These are phyloP conservation scores for Crinitomyces ghanaensis DNA, from an alignment of 805 yeast genomes.

Conservation along the genomic window DNA sequence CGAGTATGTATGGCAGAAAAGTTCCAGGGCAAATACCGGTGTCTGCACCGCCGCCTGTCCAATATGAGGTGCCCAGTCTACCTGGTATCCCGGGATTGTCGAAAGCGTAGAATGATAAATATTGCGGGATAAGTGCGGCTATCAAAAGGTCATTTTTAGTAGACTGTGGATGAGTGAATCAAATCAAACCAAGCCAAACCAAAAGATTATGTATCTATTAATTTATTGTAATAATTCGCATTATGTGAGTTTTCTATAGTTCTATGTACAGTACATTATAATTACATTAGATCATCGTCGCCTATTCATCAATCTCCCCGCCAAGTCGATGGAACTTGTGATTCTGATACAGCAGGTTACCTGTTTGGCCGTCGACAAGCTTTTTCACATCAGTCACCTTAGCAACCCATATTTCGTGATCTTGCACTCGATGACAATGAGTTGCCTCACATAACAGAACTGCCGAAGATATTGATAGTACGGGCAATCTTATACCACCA, in stretches of 20 bases:
- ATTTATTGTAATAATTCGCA: too few species aligned
- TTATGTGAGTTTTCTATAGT: too few species aligned
- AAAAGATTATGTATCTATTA: too few species aligned
- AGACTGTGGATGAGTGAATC: too few species aligned
- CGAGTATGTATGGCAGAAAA: conserved; percentile 16
- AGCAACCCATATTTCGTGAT: conserved; percentile 88
- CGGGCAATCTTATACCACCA: conserved; percentile 17
- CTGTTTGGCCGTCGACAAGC: conserved; percentile 19
- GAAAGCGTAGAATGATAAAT: too few species aligned
- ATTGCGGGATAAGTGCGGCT: too few species aligned
- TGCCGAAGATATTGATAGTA: conserved; percentile 17
- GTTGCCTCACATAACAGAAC: conserved; percentile 21
- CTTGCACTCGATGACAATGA: conserved; percentile 40
- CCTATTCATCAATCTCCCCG: conserved; percentile 19
- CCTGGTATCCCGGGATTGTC: too few species aligned
- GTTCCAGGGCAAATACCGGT: conserved; percentile 5
- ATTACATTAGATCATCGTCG: too few species aligned
- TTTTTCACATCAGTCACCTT: conserved; percentile 34
- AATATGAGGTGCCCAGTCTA: too few species aligned
- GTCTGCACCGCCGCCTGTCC: neutral
- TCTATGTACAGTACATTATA: too few species aligned
- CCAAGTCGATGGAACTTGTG: conserved; percentile 27
- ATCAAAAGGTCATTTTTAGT: too few species aligned
- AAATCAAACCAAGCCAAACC: too few species aligned
- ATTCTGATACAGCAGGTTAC: conserved; percentile 17